phyloP scores from a whole-genome alignment of 2,329 filamentous ascomycete species.

The Amylocarpus encephaloides region DNA sequence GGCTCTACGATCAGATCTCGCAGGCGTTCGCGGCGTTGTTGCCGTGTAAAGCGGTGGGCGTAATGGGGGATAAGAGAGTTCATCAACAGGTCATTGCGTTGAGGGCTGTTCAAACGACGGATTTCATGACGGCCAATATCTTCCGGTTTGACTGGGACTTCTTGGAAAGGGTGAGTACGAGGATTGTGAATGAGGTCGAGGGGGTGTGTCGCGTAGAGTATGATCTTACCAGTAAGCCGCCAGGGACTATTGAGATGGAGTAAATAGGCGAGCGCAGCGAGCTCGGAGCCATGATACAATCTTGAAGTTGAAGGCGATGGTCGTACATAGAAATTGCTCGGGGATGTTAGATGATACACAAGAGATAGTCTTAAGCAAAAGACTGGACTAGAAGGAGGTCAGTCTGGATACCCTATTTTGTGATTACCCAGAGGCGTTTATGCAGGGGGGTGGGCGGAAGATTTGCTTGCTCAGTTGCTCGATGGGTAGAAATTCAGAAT shows the following conservation, averaged over 20 bases:
- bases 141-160: conserved; percentile 42
- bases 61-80: conserved; percentile 63
- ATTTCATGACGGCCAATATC: conserved; percentile 35
- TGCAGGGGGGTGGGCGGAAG: neutral
- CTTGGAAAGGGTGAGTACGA: conserved; percentile 55
- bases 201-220: conserved; percentile 67
- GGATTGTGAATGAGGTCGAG: conserved; percentile 62
- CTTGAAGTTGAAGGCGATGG: too few relatives aligned
- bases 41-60: conserved; percentile 58
- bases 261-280: conserved; percentile 46
- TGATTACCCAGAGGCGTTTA: too few relatives aligned
- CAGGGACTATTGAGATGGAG: conserved; percentile 65
- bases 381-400: neutral
- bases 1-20: conserved; percentile 64
- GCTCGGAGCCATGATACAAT: too few relatives aligned
- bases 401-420: neutral
- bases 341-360: too few relatives aligned
- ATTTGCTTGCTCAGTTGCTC: neutral
- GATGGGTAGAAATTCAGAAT: too few relatives aligned
- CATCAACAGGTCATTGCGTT: conserved; percentile 57
- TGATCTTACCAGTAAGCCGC: conserved; percentile 49
- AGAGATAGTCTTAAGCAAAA: neutral
- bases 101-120: conserved; percentile 52
- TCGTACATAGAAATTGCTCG: too few relatives aligned
- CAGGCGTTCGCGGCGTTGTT: conserved; percentile 66